Percentiles rank a stretch among this genome's conserved stretches.
Evolutionary conservation across 2,329 filamentous ascomycete species (phyloP).

Genomic region (Sphaerulina musiva): DNA sequence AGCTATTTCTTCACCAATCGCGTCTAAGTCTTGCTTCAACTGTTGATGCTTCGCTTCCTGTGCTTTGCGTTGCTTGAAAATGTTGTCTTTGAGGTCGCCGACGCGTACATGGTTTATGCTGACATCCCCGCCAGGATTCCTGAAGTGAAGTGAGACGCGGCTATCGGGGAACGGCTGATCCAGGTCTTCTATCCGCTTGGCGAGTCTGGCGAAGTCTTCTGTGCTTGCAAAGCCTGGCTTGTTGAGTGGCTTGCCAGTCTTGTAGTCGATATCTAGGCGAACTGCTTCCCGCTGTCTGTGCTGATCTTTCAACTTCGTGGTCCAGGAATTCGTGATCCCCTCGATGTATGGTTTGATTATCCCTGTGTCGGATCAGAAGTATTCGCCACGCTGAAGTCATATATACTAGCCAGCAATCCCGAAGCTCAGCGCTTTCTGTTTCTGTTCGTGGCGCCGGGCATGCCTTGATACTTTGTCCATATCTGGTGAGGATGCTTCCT

Average conservation of each 20-base stretch:
- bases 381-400: background rate
- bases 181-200: conserved; percentile 12
- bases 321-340: background rate
- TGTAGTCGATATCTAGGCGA: conserved; percentile 18
- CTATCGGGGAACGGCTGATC: conserved; percentile 18
- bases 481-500: conserved; percentile 8
- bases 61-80: conserved; percentile 10
- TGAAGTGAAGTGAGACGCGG: conserved; percentile 1
- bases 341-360: conserved; percentile 9
- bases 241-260: conserved; percentile 14
- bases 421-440: background rate
- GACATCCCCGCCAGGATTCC: background rate
- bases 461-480: background rate
- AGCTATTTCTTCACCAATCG: conserved; percentile 20
- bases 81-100: conserved; percentile 19
- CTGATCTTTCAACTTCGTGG: conserved; percentile 2
- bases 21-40: conserved; percentile 15
- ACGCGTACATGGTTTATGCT: conserved; percentile 10
- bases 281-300: conserved; percentile 16
- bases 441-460: background rate
- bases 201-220: conserved; percentile 20
- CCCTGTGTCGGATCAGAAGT: conserved; percentile 5
- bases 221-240: conserved; percentile 16
- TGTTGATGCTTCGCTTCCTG: conserved; percentile 14
- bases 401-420: conserved; percentile 9